These are phyloP conservation scores for Kwoniella dendrophila DNA, from an alignment of 768 basidiomycete species.

Conservation along the genomic window DNA sequence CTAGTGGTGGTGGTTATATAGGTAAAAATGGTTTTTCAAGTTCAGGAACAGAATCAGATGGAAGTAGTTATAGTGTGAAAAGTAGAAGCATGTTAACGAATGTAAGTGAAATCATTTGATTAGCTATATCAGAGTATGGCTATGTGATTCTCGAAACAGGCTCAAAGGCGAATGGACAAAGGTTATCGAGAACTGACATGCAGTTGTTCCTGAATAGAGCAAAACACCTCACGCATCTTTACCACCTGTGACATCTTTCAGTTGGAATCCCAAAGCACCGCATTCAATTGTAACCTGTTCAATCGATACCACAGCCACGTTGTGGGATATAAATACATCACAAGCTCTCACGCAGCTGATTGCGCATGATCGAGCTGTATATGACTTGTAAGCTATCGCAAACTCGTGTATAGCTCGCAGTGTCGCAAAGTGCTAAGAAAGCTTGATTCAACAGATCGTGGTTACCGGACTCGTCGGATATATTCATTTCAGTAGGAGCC, in stretches of 20 bases:
- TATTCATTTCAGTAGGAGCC: conserved; percentile 97
- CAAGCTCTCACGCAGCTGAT: conserved; percentile 96
- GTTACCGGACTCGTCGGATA: conserved; percentile 92
- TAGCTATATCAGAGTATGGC: background rate
- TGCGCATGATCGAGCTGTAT: conserved; percentile 76
- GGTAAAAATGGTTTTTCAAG: conserved; percentile 46
- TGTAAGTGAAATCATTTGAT: conserved; percentile 41
- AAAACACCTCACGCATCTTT: conserved; percentile 83
- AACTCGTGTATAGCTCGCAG: background rate
- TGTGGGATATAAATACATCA: conserved; percentile 95
- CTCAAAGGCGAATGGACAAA: too few species aligned
- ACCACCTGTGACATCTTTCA: conserved; percentile 93
- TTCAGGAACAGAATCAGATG: conserved; percentile 29
- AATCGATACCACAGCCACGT: conserved; percentile 97
- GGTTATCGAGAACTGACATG: too few species aligned
- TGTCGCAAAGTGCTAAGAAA: too few species aligned
- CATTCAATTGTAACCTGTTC: conserved; percentile 93
- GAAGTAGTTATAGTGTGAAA: conserved; percentile 28
- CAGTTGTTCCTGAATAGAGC: conserved; percentile 63
- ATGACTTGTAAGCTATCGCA: conserved; percentile 36
- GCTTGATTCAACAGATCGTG: conserved; percentile 73
- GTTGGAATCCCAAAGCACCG: conserved; percentile 93
- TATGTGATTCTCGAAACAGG: background rate
- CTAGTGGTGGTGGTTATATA: conserved; percentile 31
- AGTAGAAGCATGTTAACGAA: conserved; percentile 51